A percentile compares a stretch with the other conserved stretches of the same genome.
Evolutionary conservation across 768 basidiomycete species (phyloP).

Genomic region (Russula compacta): DNA sequence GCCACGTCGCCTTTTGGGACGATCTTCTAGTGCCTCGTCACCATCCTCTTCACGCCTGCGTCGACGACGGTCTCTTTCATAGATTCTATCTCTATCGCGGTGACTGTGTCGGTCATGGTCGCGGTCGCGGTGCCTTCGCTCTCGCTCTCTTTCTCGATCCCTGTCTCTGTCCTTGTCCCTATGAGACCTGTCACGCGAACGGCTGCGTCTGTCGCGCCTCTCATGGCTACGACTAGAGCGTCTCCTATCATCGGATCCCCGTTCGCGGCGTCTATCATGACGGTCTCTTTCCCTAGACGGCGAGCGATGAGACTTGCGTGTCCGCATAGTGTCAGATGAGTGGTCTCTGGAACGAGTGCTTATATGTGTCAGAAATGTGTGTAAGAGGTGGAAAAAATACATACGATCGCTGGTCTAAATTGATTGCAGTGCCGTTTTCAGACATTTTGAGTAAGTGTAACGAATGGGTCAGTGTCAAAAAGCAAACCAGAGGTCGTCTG

Average conservation of each 20-base stretch:
- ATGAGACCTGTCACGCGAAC: slow-evolving; percentile 32
- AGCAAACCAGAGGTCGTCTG: neutral
- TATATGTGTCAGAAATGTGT: neutral
- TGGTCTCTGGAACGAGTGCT: slow-evolving; percentile 50
- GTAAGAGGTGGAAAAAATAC: neutral
- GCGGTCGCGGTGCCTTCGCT: slow-evolving; percentile 37
- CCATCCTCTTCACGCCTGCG: slow-evolving; percentile 62
- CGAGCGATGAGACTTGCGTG: slow-evolving; percentile 64
- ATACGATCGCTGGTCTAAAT: slow-evolving; percentile 20
- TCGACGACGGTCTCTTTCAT: slow-evolving; percentile 48
- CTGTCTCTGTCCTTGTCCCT: slow-evolving; percentile 43
- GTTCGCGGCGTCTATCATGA: slow-evolving; percentile 47
- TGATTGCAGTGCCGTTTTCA: slow-evolving; percentile 13
- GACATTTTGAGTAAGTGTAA: slow-evolving; percentile 9
- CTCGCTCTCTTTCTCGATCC: slow-evolving; percentile 38
- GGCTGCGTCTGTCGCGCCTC: slow-evolving; percentile 34
- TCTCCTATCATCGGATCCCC: slow-evolving; percentile 42
- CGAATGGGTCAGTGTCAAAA: slow-evolving; percentile 4
- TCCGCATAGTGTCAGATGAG: slow-evolving; percentile 69
- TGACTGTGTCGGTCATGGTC: slow-evolving; percentile 45
- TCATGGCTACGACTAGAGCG: slow-evolving; percentile 56
- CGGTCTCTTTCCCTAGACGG: slow-evolving; percentile 54
- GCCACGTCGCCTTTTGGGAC: slow-evolving; percentile 59
- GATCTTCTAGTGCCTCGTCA: slow-evolving; percentile 43
- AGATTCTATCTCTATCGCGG: slow-evolving; percentile 39